Conservation (phyloP, 1,284 basidiomycete species). For the Hymenochaete sp. region DNA sequence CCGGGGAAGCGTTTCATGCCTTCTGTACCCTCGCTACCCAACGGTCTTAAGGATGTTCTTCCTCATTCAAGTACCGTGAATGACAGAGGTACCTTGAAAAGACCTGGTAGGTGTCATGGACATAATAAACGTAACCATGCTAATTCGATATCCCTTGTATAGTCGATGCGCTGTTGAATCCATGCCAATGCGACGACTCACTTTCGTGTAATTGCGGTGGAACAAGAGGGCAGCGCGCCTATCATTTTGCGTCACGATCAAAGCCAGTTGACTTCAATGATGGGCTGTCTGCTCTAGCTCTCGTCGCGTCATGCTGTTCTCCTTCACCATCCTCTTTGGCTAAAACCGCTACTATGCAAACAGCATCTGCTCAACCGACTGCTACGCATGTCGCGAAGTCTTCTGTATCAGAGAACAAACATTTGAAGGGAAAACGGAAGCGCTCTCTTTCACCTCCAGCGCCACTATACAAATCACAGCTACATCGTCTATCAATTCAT, state of each 20-base stretch:
- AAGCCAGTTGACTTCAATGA: constrained; percentile 17
- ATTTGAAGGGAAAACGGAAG: too few relatives aligned
- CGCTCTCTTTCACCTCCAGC: too few relatives aligned
- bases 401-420: too few relatives aligned
- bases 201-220: constrained; percentile 45
- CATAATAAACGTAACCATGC: not conserved
- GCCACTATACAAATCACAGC: too few relatives aligned
- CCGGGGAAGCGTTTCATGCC: constrained; percentile 29
- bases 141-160: not conserved
- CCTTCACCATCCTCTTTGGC: constrained; percentile 14
- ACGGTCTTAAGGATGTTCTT: constrained; percentile 37
- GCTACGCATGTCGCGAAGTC: too few relatives aligned
- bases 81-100: not conserved
- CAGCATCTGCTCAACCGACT: not conserved
- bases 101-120: constrained; percentile 5
- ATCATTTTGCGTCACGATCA: constrained; percentile 18
- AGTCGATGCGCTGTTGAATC: constrained; percentile 55
- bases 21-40: constrained; percentile 47
- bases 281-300: constrained; percentile 41
- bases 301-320: constrained; percentile 40
- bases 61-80: constrained; percentile 5
- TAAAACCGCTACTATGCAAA: not conserved
- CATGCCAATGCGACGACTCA: constrained; percentile 51
- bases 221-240: constrained; percentile 15
- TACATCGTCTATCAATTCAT: too few relatives aligned